Percentiles rank a stretch among this genome's conserved stretches.
Evolutionary conservation across 73 alveolate genomes (phyloP).

Genomic region (Halteria grandinella): DNA sequence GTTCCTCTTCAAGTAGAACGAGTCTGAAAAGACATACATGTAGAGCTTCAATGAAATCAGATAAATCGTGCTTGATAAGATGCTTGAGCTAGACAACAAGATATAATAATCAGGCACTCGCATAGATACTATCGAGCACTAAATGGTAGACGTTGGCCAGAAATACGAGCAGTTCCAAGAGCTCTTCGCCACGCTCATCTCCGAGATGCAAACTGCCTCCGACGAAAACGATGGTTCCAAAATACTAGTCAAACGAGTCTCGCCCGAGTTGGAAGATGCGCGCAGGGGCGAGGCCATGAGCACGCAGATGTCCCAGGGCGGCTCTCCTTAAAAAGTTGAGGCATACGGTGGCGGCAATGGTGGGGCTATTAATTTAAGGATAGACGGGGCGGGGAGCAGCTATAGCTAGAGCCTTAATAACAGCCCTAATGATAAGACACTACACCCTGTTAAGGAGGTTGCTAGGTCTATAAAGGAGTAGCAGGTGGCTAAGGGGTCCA

Average conservation of each 20-base stretch:
- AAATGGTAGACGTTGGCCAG: slow-evolving; percentile 8
- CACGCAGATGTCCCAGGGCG: too few species aligned
- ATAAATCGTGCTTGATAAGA: not conserved
- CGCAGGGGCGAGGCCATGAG: too few species aligned
- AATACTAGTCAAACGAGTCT: too few species aligned
- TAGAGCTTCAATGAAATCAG: slow-evolving; percentile 31
- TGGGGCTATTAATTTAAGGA: not conserved
- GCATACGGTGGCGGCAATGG: too few species aligned
- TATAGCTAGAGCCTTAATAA: not conserved
- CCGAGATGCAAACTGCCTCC: slow-evolving; percentile 40
- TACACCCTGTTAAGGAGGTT: too few species aligned
- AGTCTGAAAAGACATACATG: slow-evolving; percentile 2
- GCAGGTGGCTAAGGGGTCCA: too few species aligned
- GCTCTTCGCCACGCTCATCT: slow-evolving; percentile 7
- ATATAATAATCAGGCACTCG: not conserved
- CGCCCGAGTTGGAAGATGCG: too few species aligned
- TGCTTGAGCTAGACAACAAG: not conserved
- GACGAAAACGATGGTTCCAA: slow-evolving; percentile 27
- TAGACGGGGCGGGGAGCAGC: not conserved
- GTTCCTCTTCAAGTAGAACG: not conserved
- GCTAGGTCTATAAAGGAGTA: too few species aligned
- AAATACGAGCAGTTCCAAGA: slow-evolving; percentile 43
- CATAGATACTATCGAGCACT: not conserved
- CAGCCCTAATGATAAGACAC: not conserved
- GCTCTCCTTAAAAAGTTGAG: too few species aligned